Percentiles rank a stretch among this genome's conserved stretches.
phyloP scores from a whole-genome alignment of 768 basidiomycete genomes.

The Coprinopsis strossmayeri region DNA sequence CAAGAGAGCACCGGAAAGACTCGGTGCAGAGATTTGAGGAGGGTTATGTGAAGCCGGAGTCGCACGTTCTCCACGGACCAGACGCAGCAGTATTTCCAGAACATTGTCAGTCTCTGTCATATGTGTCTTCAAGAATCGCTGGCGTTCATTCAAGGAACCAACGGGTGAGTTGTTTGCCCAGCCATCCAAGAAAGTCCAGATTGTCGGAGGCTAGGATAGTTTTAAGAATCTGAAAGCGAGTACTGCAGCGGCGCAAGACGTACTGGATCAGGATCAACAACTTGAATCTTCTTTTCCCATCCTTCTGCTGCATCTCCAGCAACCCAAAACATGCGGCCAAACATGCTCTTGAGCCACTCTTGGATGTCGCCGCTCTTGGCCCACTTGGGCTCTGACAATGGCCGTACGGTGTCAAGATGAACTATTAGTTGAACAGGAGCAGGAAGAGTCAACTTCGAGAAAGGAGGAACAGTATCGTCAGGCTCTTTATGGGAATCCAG shows the following conservation, averaged over 20 bases:
- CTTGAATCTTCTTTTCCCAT: constrained; percentile 92
- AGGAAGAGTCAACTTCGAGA: constrained; percentile 48
- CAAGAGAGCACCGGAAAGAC: constrained; percentile 61
- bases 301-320: constrained; percentile 78
- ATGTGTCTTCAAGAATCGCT: constrained; percentile 85
- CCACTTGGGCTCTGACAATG: constrained; percentile 95
- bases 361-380: constrained; percentile 91
- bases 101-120: constrained; percentile 83
- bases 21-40: constrained; percentile 54
- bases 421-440: constrained; percentile 59
- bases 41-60: constrained; percentile 61
- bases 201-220: constrained; percentile 70
- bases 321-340: constrained; percentile 84
- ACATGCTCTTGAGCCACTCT: constrained; percentile 87
- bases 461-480: constrained; percentile 70
- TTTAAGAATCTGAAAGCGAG: constrained; percentile 3
- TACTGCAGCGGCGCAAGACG: constrained; percentile 22
- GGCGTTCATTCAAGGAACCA: constrained; percentile 68
- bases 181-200: constrained; percentile 82
- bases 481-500: constrained; percentile 31
- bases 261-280: constrained; percentile 94
- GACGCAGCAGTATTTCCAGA: constrained; percentile 86
- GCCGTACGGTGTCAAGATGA: constrained; percentile 81
- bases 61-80: constrained; percentile 85
- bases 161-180: constrained; percentile 86